phyloP scores from a whole-genome alignment of 208 protist species.

The Leishmania mexicana region DNA sequence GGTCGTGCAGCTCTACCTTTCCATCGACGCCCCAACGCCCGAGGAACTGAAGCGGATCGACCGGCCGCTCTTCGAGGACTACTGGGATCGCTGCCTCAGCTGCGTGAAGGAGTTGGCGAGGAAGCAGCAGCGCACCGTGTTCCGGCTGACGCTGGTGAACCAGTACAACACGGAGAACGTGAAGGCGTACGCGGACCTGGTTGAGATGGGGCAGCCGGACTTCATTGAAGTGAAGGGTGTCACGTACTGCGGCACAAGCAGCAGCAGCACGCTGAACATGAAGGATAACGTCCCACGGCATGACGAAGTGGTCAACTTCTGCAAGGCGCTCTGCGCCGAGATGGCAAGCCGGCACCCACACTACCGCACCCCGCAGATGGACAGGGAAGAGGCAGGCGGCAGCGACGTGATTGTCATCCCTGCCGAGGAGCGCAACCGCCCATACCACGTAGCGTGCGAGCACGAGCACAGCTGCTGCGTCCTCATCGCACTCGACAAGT shows the following conservation, averaged over 20 bases:
- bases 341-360: slow-evolving; percentile 48
- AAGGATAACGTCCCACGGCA: slow-evolving; percentile 94
- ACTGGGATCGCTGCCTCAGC: slow-evolving; percentile 94
- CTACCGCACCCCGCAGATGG: slow-evolving; percentile 42
- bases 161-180: slow-evolving; percentile 89
- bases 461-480: slow-evolving; percentile 94
- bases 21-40: slow-evolving; percentile 92
- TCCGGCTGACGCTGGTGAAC: slow-evolving; percentile 96
- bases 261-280: slow-evolving; percentile 89
- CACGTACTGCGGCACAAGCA: slow-evolving; percentile 92
- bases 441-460: slow-evolving; percentile 90
- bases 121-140: slow-evolving; percentile 95
- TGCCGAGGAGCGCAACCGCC: slow-evolving; percentile 41
- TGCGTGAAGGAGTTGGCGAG: slow-evolving; percentile 82
- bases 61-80: slow-evolving; percentile 94
- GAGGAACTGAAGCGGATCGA: slow-evolving; percentile 92
- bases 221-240: slow-evolving; percentile 97
- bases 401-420: slow-evolving; percentile 31
- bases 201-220: slow-evolving; percentile 91
- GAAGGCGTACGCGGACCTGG: slow-evolving; percentile 80
- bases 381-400: slow-evolving; percentile 1
- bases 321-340: slow-evolving; percentile 61
- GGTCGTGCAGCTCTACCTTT: slow-evolving; percentile 95
- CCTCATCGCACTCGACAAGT: slow-evolving; percentile 87
- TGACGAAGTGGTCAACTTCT: slow-evolving; percentile 94